phyloP scores from a whole-genome alignment of 192 early-diverging fungal species.

The Geranomyces variabilis region DNA sequence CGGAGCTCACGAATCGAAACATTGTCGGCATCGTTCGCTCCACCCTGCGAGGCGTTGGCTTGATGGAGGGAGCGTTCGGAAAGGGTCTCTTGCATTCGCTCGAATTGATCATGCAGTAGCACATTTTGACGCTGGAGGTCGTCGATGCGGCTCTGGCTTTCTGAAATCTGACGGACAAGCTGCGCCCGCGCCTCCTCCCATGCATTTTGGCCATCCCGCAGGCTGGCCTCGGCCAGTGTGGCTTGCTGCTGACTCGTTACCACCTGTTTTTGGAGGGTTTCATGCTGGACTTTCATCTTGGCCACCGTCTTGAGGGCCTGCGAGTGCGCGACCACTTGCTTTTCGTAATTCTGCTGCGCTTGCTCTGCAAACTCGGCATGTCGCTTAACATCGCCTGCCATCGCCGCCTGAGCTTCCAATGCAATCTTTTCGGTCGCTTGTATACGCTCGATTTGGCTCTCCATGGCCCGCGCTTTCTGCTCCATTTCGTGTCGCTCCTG shows the following conservation, averaged over 20 bases:
- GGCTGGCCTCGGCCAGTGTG: constrained; percentile 47
- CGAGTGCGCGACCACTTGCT: constrained; percentile 68
- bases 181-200: constrained; percentile 53
- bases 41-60: background rate
- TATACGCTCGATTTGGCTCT: constrained; percentile 26
- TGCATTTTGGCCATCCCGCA: constrained; percentile 43
- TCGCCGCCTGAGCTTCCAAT: constrained; percentile 32
- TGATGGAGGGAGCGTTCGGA: background rate
- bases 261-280: constrained; percentile 31
- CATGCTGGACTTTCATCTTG: constrained; percentile 42
- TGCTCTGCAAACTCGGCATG: constrained; percentile 53
- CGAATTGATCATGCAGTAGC: constrained; percentile 73
- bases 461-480: constrained; percentile 28
- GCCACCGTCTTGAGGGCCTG: constrained; percentile 53
- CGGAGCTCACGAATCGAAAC: constrained; percentile 18
- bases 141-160: constrained; percentile 50
- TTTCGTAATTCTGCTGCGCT: constrained; percentile 70
- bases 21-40: background rate
- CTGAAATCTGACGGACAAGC: constrained; percentile 47
- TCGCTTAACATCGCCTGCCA: constrained; percentile 55
- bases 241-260: constrained; percentile 22
- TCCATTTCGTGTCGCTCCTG: constrained; percentile 28
- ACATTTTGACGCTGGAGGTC: constrained; percentile 72
- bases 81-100: constrained; percentile 44
- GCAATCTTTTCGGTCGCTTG: constrained; percentile 40